These are phyloP conservation scores for Pulveroboletus frians DNA, from an alignment of 768 basidiomycete genomes.

Conservation along the genomic window DNA sequence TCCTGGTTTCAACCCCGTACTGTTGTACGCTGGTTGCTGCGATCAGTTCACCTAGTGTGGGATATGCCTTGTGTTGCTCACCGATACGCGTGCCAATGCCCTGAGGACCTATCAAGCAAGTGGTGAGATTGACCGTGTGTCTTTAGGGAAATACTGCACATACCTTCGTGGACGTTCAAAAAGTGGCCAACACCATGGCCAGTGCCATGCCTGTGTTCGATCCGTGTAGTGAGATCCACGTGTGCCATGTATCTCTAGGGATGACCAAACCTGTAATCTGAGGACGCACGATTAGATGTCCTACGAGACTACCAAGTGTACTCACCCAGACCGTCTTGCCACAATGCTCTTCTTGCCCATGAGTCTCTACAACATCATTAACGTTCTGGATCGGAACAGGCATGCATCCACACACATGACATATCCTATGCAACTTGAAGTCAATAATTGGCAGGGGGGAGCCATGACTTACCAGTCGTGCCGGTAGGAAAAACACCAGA, in stretches of 20 bases:
- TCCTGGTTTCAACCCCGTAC: slow-evolving; percentile 65
- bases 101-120: slow-evolving; percentile 42
- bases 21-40: slow-evolving; percentile 55
- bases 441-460: neutral
- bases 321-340: slow-evolving; percentile 83
- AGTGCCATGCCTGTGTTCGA: slow-evolving; percentile 67
- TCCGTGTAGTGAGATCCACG: slow-evolving; percentile 3
- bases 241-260: neutral
- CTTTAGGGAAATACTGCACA: neutral
- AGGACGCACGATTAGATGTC: neutral
- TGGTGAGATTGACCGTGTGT: slow-evolving; percentile 1
- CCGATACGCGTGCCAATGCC: slow-evolving; percentile 45
- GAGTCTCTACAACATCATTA: slow-evolving; percentile 52
- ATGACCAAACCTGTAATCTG: slow-evolving; percentile 52
- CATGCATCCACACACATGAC: slow-evolving; percentile 39
- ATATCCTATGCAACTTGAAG: slow-evolving; percentile 37
- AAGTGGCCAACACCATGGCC: slow-evolving; percentile 95
- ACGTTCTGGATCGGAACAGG: neutral
- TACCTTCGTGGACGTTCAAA: slow-evolving; percentile 87
- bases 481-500: slow-evolving; percentile 75
- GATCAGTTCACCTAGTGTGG: neutral
- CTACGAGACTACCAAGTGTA: neutral
- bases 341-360: slow-evolving; percentile 71
- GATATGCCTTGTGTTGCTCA: slow-evolving; percentile 5
- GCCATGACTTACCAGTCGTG: slow-evolving; percentile 52